Evolutionary conservation across 495 filamentous ascomycete genomes (phyloP), one percentile per base, ranked within the genome.

Genomic region (Amniculicola lignicola): DNA sequence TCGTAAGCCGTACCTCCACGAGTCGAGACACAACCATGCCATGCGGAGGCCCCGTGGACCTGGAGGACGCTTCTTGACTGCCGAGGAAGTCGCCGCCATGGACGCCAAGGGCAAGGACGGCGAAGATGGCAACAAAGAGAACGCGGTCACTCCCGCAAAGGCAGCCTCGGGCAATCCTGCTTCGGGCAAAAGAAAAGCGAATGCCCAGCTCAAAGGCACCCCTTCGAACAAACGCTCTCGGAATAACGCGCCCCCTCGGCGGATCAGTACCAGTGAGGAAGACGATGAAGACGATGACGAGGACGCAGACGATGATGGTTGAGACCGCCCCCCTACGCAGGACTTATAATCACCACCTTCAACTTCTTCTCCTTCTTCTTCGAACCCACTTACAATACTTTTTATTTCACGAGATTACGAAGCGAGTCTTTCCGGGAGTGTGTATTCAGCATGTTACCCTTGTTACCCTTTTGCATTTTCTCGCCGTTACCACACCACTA

Each of bases 21-120:
- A 99, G 67, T 97, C 93, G n/a, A 79, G 93, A 62, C 93, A 99
- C 67, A 99, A 99, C 64, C 93, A 99, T 69, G 93, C 93, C 7
- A 99, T 99, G 93, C 82, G 94, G 31, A 79, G 93, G 59, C 93
- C 93, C 19, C 84, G 93, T 67, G 93, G 93, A 10, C 93, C 93
- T n/a, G 93, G 93, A 41, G 93, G 93, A 29, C 82, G 93, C 27
- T 99, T 99, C 78, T 71, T 99, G 72, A 99, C 93, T 0, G 92
- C 93, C n/a, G 93, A 99, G 36, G 93, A 98, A 67, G 93, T 97
- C 16, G 87, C 87, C 5, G 85, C 87, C 33, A 93, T 97, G 74
- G 93, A 97, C 63, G 81, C 71, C 56, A 74, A 73, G 10, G 43
- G 57, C 40, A 10, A n/a, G 14, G 80, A 79, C 64, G 70, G 61